Base-by-base conservation (phyloP, 2,329 filamentous ascomycete species). In the Rosellinia necatrix region DNA sequence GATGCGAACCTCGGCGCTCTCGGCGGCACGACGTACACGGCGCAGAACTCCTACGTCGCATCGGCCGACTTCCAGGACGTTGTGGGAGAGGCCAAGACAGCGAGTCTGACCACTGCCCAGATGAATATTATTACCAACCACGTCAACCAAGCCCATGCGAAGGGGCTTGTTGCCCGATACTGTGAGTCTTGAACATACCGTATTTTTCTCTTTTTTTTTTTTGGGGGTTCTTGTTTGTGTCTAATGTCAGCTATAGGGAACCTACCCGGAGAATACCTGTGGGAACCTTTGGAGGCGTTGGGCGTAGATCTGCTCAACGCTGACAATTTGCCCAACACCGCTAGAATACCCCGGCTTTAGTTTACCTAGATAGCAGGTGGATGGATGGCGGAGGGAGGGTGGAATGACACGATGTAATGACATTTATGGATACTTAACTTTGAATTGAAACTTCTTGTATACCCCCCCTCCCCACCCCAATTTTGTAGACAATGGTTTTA, bases 221-320 rank as follows among this genome's bases (percentile, higher is more conserved):
- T 24, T 13, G 2, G 10, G 9, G 6, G 13, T n/a, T 38, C 1
- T 24, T 13, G 2, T 6, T 7, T 5, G 13, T 42, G 8, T 46
- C 64, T 66, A 49, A 67, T 49, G 13, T 53, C 6, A 9, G 7
- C 25, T 8, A 25, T 42, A 68, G 67, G 62, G 41, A 61, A 68
- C 46, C 50, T 69, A 29, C 66, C 66, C 3, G 64, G 66, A 1
- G 68, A 70, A 49, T 66, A 65, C 38, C 13, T 68, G 2, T 70
- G 68, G 68, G 68, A 70, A 48, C 53, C 63, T 3, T 35, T 69
- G 17, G 44, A 53, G 1, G 58, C 51, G 8, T 60, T 66, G 3
- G 64, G 66, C 15, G 67, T 68, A 41, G 67, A 70, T 60, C 44
- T 63, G 21, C 52, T 70, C 15, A 69, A 70, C 47, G 64, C 65